Base-by-base conservation (phyloP, 2,329 filamentous ascomycete genomes). In the Alternaria sp. region DNA sequence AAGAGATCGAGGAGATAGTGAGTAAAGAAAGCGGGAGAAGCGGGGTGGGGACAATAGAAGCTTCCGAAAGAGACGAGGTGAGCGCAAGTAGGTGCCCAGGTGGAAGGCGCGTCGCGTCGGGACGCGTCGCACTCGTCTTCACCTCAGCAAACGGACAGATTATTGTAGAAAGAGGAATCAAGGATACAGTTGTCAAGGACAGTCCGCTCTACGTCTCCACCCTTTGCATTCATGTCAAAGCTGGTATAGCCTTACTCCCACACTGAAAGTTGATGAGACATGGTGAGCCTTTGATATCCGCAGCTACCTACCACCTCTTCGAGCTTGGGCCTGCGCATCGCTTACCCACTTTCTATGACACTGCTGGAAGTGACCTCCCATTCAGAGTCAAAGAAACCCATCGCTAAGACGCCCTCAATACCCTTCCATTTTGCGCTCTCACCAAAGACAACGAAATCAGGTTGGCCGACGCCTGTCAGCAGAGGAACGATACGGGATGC, bases 401-500 rank as follows among this genome's bases (percentile, higher is more conserved):
- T 80, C 3, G 85, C 85, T 60, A 86, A 72, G 6, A 82, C 80
- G 6, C 86, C 86, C 46, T 82, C 85, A 47, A 84, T 75, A 1
- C 86, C 87, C 66, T 82, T 83, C 83, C 83, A 86, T 60, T 80
- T 78, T 71, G 83, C 83, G 23, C 75, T 79, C 56, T 77, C 70
- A 46, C 83, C 80, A 26, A 86, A 68, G 3, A 89, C 73, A 5
- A 88, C 78, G 68, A 87, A 88, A 67, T 89, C 86, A 12, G 87
- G 87, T 67, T 87, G 85, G 1, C 87, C 86, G 53, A 83, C 84
- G 9, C 87, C 87, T 18, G 87, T 86, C 55, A 88, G 73, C 67
- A 85, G 84, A 0, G 87, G 87, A 23, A 87, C 79, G 41, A 89
- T 75, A 28, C 86, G 81, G 5, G 84, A 82, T 44, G 86, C 87